These are phyloP conservation scores for Acer yangbiense DNA, from an alignment of 345 rosid species.

Conservation along the genomic window DNA sequence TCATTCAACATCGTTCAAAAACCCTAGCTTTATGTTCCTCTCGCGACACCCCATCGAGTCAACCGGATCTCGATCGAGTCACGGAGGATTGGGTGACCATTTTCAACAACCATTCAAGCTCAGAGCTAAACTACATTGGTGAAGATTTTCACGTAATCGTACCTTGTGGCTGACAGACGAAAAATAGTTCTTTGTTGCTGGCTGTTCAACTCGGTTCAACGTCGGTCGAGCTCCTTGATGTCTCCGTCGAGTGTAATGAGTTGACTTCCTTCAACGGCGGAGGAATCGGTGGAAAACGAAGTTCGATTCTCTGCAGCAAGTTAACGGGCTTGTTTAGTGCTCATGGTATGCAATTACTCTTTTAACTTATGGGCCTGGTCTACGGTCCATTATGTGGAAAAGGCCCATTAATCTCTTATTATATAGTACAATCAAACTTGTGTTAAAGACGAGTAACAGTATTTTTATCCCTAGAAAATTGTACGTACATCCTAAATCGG, in stretches of 20 bases:
- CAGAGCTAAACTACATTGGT: neutral
- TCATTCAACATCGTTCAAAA: neutral
- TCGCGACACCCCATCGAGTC: neutral
- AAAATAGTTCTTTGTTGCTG: neutral
- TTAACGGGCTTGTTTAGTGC: neutral
- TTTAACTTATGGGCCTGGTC: slow-evolving; percentile 28
- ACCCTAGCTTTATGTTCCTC: neutral
- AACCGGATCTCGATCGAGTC: neutral
- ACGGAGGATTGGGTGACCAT: neutral
- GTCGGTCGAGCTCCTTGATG: neutral
- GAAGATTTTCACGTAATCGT: neutral
- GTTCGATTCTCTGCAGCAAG: neutral
- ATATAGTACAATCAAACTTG: too few species aligned
- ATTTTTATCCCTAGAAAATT: too few species aligned
- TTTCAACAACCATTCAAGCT: neutral
- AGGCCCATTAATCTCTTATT: neutral
- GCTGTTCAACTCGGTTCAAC: neutral
- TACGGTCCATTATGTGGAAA: slow-evolving; percentile 22
- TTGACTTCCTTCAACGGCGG: neutral
- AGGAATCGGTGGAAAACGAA: neutral
- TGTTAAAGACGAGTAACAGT: too few species aligned
- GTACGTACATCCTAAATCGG: too few species aligned
- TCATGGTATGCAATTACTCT: neutral
- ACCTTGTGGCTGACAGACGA: neutral
- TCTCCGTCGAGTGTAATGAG: neutral